phyloP scores from a whole-genome alignment of 2,329 filamentous ascomycete genomes.

The Cladophialophora bantiana region DNA sequence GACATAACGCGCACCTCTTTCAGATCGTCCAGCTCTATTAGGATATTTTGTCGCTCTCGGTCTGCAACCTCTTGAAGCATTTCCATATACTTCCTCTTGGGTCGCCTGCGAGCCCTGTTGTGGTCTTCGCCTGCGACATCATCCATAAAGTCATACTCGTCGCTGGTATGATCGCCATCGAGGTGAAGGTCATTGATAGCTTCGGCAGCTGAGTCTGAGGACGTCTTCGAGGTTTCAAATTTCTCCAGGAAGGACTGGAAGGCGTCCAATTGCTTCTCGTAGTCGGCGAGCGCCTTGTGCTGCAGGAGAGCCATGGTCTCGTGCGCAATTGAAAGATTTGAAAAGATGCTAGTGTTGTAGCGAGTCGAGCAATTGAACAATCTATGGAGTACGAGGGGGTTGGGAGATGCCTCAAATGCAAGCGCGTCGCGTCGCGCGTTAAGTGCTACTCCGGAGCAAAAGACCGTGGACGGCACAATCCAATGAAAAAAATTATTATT shows the following conservation, averaged over 20 bases:
- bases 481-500: background rate
- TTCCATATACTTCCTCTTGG: slow-evolving; percentile 86
- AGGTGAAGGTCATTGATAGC: slow-evolving; percentile 85
- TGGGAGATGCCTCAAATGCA: slow-evolving; percentile 13
- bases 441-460: slow-evolving; percentile 13
- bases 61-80: slow-evolving; percentile 88
- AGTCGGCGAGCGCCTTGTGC: slow-evolving; percentile 80
- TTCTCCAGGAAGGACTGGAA: slow-evolving; percentile 87
- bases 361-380: slow-evolving; percentile 17
- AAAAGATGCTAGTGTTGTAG: slow-evolving; percentile 7
- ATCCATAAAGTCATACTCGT: slow-evolving; percentile 94
- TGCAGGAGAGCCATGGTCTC: slow-evolving; percentile 82
- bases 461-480: background rate
- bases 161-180: slow-evolving; percentile 82
- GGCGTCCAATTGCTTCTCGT: slow-evolving; percentile 77
- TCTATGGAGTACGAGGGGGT: slow-evolving; percentile 3
- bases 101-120: slow-evolving; percentile 59
- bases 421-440: slow-evolving; percentile 20
- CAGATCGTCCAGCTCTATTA: slow-evolving; percentile 89
- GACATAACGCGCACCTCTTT: slow-evolving; percentile 64
- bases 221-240: slow-evolving; percentile 78
- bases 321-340: background rate
- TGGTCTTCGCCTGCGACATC: slow-evolving; percentile 69
- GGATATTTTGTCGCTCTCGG: slow-evolving; percentile 75
- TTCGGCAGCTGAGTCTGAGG: slow-evolving; percentile 73